phyloP scores from a whole-genome alignment of 2,329 filamentous ascomycete species.

The Macrophomina pseudophaseolina region DNA sequence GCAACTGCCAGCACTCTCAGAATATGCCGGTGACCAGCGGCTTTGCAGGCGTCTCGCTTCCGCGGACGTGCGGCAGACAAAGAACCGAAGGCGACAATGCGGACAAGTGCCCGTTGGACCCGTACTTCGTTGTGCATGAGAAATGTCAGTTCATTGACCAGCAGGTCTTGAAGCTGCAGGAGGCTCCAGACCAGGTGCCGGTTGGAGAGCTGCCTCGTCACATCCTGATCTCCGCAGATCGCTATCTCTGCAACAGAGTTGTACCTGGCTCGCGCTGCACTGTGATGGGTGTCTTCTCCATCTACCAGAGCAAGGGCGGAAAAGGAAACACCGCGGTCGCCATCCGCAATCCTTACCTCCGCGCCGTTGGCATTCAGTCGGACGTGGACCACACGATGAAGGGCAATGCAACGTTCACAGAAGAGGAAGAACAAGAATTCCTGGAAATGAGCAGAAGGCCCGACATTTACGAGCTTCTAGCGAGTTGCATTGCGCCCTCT shows the following conservation, averaged over 20 bases:
- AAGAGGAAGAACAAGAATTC: constrained; percentile 98
- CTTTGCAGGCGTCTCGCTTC: constrained; percentile 85
- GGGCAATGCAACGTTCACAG: constrained; percentile 81
- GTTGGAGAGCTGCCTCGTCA: constrained; percentile 95
- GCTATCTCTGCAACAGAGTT: constrained; percentile 93
- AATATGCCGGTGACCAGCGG: constrained; percentile 78
- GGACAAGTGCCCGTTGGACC: constrained; percentile 86
- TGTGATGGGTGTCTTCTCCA: constrained; percentile 96
- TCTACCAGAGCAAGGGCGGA: constrained; percentile 89
- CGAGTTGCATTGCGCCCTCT: constrained; percentile 91
- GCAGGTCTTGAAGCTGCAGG: constrained; percentile 96
- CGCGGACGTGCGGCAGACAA: constrained; percentile 73
- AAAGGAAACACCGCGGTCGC: constrained; percentile 85
- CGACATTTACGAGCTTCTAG: constrained; percentile 90
- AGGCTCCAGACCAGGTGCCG: constrained; percentile 95
- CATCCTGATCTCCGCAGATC: constrained; percentile 93
- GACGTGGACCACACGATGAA: constrained; percentile 90
- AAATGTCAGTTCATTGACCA: constrained; percentile 95
- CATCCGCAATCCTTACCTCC: constrained; percentile 91
- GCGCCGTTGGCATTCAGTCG: constrained; percentile 89
- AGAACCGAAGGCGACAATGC: constrained; percentile 69
- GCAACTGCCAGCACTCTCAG: constrained; percentile 77
- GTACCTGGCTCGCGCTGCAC: constrained; percentile 94
- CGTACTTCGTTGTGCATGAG: constrained; percentile 95
- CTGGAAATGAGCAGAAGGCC: constrained; percentile 85